A percentile compares a stretch with the other conserved stretches of the same genome.
Conservation (phyloP, 2,329 filamentous ascomycete species). For the Arthrobotrys conoides region DNA sequence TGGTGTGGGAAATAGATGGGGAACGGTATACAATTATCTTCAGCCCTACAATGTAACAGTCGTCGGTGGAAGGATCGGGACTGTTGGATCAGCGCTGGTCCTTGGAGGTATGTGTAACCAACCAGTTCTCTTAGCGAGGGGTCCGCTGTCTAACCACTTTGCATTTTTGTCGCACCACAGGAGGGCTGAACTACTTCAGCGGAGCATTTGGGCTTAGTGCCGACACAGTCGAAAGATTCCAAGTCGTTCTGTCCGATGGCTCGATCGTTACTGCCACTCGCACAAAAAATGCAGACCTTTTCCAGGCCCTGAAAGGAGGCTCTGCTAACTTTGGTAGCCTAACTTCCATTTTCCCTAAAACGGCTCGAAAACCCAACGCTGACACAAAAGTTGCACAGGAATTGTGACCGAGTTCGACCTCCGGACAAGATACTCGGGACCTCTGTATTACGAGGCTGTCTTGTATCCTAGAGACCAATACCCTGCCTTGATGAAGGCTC, state of each 20-base stretch:
- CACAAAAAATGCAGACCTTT: constrained; percentile 70
- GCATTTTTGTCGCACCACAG: background rate
- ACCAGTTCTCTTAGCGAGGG: background rate
- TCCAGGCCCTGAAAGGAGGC: constrained; percentile 72
- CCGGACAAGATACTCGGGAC: constrained; percentile 30
- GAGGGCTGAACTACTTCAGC: constrained; percentile 36
- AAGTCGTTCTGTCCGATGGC: constrained; percentile 72
- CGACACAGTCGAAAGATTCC: constrained; percentile 70
- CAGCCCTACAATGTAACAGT: constrained; percentile 68
- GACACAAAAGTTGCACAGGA: constrained; percentile 7
- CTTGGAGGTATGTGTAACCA: constrained; percentile 65
- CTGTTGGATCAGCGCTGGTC: constrained; percentile 69
- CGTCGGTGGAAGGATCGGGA: constrained; percentile 68
- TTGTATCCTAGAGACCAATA: constrained; percentile 26
- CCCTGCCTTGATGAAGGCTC: constrained; percentile 25
- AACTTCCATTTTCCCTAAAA: constrained; percentile 56
- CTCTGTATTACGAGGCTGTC: constrained; percentile 32
- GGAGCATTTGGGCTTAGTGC: constrained; percentile 68
- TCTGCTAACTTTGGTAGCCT: constrained; percentile 72
- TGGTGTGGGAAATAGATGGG: constrained; percentile 70
- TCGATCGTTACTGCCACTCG: constrained; percentile 69
- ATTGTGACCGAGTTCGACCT: constrained; percentile 39
- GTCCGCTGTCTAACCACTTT: background rate
- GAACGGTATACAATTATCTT: constrained; percentile 68
- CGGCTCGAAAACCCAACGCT: background rate